phyloP scores from a whole-genome alignment of 2,329 filamentous ascomycete genomes.

The Karstenula rhodostoma region DNA sequence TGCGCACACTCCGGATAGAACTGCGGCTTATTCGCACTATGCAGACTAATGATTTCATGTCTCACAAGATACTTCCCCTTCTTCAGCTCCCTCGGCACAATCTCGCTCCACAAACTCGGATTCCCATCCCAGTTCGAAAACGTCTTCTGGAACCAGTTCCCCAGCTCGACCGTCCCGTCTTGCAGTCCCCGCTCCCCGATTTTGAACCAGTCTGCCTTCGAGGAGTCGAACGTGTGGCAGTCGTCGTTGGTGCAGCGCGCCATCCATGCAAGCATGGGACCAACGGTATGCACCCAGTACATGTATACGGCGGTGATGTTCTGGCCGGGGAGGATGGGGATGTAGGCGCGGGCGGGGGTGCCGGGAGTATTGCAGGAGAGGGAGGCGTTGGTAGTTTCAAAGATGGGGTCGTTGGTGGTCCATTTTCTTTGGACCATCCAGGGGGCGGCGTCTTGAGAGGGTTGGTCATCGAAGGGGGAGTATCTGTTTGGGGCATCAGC shows the following conservation, averaged over 20 bases:
- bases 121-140: conserved; percentile 37
- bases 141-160: conserved; percentile 37
- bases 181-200: conserved; percentile 35
- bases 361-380: conserved; percentile 43
- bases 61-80: conserved; percentile 37
- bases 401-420: conserved; percentile 39
- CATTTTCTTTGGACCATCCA: conserved; percentile 42
- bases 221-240: conserved; percentile 29
- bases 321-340: conserved; percentile 36
- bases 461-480: conserved; percentile 32
- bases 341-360: conserved; percentile 31
- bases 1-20: conserved; percentile 44
- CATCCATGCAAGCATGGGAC: conserved; percentile 42
- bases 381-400: conserved; percentile 29
- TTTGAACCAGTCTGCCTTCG: conserved; percentile 37
- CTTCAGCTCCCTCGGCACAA: conserved; percentile 28
- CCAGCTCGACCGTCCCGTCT: conserved; percentile 29
- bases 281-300: conserved; percentile 42
- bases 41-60: conserved; percentile 42
- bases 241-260: conserved; percentile 33
- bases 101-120: conserved; percentile 38
- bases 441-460: conserved; percentile 29
- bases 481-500: conserved; percentile 26
- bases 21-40: conserved; percentile 39
- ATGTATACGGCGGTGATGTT: conserved; percentile 40